Conservation (phyloP, 1,284 basidiomycete species). For the Termitomyces sp. region DNA sequence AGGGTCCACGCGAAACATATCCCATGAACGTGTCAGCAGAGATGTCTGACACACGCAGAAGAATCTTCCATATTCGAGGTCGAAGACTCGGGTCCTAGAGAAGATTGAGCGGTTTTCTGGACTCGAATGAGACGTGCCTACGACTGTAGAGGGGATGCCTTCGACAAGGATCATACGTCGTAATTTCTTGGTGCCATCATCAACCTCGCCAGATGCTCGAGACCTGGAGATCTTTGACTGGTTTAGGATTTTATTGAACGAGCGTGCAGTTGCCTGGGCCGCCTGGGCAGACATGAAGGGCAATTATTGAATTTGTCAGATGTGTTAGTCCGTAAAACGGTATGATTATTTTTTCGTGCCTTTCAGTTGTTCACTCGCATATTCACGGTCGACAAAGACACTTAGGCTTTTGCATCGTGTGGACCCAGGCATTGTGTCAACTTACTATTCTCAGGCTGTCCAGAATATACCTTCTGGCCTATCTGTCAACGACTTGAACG, state of each 20-base stretch:
- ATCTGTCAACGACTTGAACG: slow-evolving; percentile 31
- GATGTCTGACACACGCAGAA: slow-evolving; percentile 76
- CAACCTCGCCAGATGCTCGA: slow-evolving; percentile 61
- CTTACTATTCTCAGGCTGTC: slow-evolving; percentile 47
- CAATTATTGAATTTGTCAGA: slow-evolving; percentile 58
- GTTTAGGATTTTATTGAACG: slow-evolving; percentile 73
- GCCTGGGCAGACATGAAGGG: slow-evolving; percentile 12
- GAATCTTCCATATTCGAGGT: slow-evolving; percentile 88
- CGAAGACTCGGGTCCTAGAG: slow-evolving; percentile 68
- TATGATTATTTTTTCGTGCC: slow-evolving; percentile 24
- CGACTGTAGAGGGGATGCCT: slow-evolving; percentile 72
- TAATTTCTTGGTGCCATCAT: slow-evolving; percentile 78
- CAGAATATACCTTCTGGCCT: slow-evolving; percentile 33
- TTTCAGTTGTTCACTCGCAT: slow-evolving; percentile 3
- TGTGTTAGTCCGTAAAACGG: slow-evolving; percentile 52
- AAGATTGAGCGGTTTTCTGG: background rate
- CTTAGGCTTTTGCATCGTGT: slow-evolving; percentile 49
- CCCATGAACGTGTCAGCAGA: slow-evolving; percentile 73
- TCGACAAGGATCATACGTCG: slow-evolving; percentile 82
- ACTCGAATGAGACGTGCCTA: slow-evolving; percentile 24
- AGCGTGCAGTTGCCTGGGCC: slow-evolving; percentile 49
- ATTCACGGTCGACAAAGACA: slow-evolving; percentile 39
- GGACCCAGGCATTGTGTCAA: slow-evolving; percentile 51
- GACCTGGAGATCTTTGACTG: slow-evolving; percentile 62
- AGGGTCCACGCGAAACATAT: slow-evolving; percentile 81